phyloP scores from a whole-genome alignment of 129 eudicot species.

The Mikania micrantha region DNA sequence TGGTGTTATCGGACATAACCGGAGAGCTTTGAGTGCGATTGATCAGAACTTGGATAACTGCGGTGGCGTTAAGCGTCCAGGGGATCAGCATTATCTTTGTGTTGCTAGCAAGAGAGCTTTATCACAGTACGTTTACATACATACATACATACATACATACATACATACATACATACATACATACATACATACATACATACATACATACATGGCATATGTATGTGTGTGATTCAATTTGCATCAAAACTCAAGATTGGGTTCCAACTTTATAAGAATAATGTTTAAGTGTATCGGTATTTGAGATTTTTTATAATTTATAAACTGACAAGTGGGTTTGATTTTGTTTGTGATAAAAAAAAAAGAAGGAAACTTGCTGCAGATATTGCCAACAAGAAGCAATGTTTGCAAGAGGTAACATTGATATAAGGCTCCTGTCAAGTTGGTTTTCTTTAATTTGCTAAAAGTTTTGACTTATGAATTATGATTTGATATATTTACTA shows the following conservation, averaged over 20 bases:
- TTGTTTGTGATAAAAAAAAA: too few species aligned
- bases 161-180: too few species aligned
- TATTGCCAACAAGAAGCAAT: background rate
- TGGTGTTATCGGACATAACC: conserved; percentile 30
- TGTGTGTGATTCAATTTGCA: too few species aligned
- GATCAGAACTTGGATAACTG: conserved; percentile 47
- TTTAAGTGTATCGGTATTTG: too few species aligned
- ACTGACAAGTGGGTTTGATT: too few species aligned
- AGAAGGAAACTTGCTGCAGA: too few species aligned
- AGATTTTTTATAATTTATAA: too few species aligned
- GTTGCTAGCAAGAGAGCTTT: conserved; percentile 57
- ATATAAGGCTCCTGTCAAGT: background rate
- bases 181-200: too few species aligned
- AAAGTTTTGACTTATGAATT: background rate
- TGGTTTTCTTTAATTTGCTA: background rate
- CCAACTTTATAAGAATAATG: too few species aligned
- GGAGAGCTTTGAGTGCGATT: conserved; percentile 68
- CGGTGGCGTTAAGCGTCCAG: background rate
- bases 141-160: too few species aligned
- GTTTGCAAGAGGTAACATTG: conserved; percentile 39
- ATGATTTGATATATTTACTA: conserved; percentile 13
- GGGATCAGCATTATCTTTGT: conserved; percentile 40
- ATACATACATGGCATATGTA: too few species aligned
- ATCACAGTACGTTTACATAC: conserved; percentile 48
- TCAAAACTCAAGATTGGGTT: too few species aligned